phyloP scores from a whole-genome alignment of 306 rosid species.

The Trifolium dubium region DNA sequence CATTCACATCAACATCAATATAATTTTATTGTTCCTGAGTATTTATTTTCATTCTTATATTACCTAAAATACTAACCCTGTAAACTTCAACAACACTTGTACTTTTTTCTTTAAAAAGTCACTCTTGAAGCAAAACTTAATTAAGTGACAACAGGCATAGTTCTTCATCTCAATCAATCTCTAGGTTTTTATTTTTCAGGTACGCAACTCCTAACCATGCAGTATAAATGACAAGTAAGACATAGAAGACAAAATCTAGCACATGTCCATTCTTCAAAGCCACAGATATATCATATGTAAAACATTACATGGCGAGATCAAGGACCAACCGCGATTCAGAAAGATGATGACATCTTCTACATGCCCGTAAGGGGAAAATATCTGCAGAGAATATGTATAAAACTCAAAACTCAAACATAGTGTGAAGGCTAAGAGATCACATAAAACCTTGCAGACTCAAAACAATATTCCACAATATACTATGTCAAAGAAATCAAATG shows the following conservation, averaged over 20 bases:
- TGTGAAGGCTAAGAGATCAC: constrained; percentile 33
- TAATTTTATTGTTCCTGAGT: neutral
- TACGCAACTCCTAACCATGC: constrained; percentile 19
- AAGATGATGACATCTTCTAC: constrained; percentile 70
- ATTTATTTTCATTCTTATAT: neutral
- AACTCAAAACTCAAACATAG: constrained; percentile 35
- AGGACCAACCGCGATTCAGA: constrained; percentile 67
- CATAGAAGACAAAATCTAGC: constrained; percentile 22
- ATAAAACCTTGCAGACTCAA: constrained; percentile 29
- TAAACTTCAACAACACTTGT: neutral
- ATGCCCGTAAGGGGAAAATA: constrained; percentile 80
- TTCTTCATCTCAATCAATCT: neutral
- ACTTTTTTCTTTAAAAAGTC: constrained; percentile 16
- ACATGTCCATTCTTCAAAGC: constrained; percentile 37
- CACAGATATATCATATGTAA: constrained; percentile 22
- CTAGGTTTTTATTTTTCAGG: constrained; percentile 7
- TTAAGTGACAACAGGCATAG: constrained; percentile 22
- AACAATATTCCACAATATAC: constrained; percentile 38
- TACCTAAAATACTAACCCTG: constrained; percentile 6
- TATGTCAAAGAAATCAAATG: constrained; percentile 30
- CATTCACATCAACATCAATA: constrained; percentile 13
- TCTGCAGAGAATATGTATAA: constrained; percentile 56
- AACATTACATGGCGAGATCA: constrained; percentile 38
- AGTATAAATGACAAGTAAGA: constrained; percentile 6
- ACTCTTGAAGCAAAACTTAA: constrained; percentile 33